These are phyloP conservation scores for Apocynum venetum DNA, from an alignment of 257 asterid genomes.

Conservation along the genomic window DNA sequence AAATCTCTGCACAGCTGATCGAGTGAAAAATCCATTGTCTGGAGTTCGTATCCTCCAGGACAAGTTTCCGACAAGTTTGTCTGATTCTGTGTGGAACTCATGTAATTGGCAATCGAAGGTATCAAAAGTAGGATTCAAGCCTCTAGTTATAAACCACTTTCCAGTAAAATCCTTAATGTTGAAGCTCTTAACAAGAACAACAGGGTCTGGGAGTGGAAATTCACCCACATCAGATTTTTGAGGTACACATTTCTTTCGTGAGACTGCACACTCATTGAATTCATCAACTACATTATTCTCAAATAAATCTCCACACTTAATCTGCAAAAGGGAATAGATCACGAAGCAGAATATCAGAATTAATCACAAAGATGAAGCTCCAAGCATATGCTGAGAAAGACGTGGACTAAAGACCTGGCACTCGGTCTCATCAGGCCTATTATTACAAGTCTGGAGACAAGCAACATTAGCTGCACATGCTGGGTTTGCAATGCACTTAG, in stretches of 20 bases:
- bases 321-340: slow-evolving; percentile 44
- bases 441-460: slow-evolving; percentile 91
- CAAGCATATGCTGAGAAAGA: slow-evolving; percentile 3
- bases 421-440: slow-evolving; percentile 95
- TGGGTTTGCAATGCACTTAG: slow-evolving; percentile 85
- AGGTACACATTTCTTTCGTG: slow-evolving; percentile 96
- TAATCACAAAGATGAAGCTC: neutral
- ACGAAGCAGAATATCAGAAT: slow-evolving; percentile 3
- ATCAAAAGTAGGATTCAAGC: slow-evolving; percentile 90
- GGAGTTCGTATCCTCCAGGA: slow-evolving; percentile 85
- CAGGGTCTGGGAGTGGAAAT: slow-evolving; percentile 80
- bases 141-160: slow-evolving; percentile 85
- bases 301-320: slow-evolving; percentile 91
- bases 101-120: slow-evolving; percentile 89
- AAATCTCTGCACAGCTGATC: slow-evolving; percentile 67
- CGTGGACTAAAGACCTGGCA: slow-evolving; percentile 62
- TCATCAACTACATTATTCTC: slow-evolving; percentile 82
- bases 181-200: slow-evolving; percentile 63
- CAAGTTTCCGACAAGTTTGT: slow-evolving; percentile 64
- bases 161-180: slow-evolving; percentile 72
- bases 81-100: slow-evolving; percentile 75
- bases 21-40: slow-evolving; percentile 80
- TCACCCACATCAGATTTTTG: slow-evolving; percentile 94
- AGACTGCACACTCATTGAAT: slow-evolving; percentile 95
- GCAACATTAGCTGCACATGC: slow-evolving; percentile 94